Evolutionary conservation across 768 basidiomycete genomes (phyloP).

Genomic region (Termitomyces sp.): DNA sequence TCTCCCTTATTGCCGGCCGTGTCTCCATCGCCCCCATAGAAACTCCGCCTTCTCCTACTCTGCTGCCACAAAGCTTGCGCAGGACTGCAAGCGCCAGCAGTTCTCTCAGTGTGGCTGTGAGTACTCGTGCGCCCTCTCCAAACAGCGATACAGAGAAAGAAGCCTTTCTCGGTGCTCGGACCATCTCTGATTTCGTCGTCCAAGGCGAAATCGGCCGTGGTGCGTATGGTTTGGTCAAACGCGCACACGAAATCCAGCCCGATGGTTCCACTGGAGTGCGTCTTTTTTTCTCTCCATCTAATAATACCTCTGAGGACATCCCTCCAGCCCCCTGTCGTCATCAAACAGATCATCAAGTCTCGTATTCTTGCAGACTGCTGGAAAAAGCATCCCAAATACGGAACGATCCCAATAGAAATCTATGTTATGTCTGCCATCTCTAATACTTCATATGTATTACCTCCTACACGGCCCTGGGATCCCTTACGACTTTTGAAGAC

Average conservation of each 20-base stretch:
- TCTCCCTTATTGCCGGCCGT: slow-evolving; percentile 79
- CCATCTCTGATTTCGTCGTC: slow-evolving; percentile 82
- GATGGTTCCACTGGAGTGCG: slow-evolving; percentile 85
- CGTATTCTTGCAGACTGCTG: slow-evolving; percentile 98
- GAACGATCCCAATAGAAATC: slow-evolving; percentile 98
- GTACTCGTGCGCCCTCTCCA: slow-evolving; percentile 64
- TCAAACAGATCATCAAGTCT: slow-evolving; percentile 98
- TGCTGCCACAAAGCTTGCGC: slow-evolving; percentile 55
- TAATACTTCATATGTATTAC: slow-evolving; percentile 73
- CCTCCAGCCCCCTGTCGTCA: slow-evolving; percentile 77
- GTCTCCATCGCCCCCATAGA: slow-evolving; percentile 75
- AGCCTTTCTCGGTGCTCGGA: slow-evolving; percentile 55
- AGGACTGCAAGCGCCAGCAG: slow-evolving; percentile 63
- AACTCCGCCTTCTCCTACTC: slow-evolving; percentile 59
- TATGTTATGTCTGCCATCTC: slow-evolving; percentile 91
- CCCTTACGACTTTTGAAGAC: slow-evolving; percentile 46
- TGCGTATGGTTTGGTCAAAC: slow-evolving; percentile 93
- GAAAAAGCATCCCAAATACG: slow-evolving; percentile 93
- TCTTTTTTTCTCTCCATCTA: slow-evolving; percentile 10
- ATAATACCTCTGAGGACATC: slow-evolving; percentile 14
- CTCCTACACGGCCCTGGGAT: slow-evolving; percentile 78
- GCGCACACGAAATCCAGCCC: slow-evolving; percentile 69
- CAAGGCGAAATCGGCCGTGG: slow-evolving; percentile 89
- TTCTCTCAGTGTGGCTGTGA: slow-evolving; percentile 51
- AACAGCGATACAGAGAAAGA: slow-evolving; percentile 35